Base-by-base conservation (phyloP, 2,329 filamentous ascomycete species). In the Fusarium siculi region DNA sequence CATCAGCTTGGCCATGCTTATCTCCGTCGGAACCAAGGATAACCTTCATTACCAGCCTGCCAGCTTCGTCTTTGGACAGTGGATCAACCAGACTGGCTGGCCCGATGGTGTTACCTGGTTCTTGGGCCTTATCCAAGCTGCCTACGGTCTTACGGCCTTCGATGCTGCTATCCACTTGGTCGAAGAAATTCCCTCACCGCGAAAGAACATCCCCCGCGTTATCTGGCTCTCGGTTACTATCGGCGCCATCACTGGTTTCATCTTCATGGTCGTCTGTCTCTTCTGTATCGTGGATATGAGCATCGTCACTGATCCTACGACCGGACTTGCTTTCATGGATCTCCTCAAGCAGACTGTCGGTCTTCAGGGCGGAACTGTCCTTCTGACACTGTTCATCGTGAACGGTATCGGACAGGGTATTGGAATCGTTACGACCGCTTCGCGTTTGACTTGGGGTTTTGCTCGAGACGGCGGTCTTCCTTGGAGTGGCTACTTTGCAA, bases 151-250 rank as follows among this genome's bases (percentile, higher is more conserved):
- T 5, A 76, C 76, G 3, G 88, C 87, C 4, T 89, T 90, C 69
- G 88, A 90, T 73, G 86, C 87, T 0, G 87, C 88, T 39, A 88
- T 89, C 42, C 88, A 90, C 75, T 85, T 90, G 82, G 85, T 88
- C 5, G 88, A 90, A 70, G 87, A 89, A 73, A 87, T 89, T 4
- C 87, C 87, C 3, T 79, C 82, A 8, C 87, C 88, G 3, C 80
- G 86, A 36, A 84, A 80, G 40, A 88, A 87, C 62, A 85, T 84
- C 0, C 88, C 88, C 0, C 81, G 81, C 21, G 84, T 86, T 7
- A 88, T 89, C 69, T 88, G 84, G 81, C 82, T 89, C 23, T 85
- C 87, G 0, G 85, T 89, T 2, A 67, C 84, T 1, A 82, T 83
- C n/a, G 84, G 86, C 39, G 85, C 85, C n/a, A 53, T 84, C 30